A percentile compares a stretch with the other conserved stretches of the same genome.
Conservation (phyloP, 2,329 filamentous ascomycete species). For the Talaromyces sp. region DNA sequence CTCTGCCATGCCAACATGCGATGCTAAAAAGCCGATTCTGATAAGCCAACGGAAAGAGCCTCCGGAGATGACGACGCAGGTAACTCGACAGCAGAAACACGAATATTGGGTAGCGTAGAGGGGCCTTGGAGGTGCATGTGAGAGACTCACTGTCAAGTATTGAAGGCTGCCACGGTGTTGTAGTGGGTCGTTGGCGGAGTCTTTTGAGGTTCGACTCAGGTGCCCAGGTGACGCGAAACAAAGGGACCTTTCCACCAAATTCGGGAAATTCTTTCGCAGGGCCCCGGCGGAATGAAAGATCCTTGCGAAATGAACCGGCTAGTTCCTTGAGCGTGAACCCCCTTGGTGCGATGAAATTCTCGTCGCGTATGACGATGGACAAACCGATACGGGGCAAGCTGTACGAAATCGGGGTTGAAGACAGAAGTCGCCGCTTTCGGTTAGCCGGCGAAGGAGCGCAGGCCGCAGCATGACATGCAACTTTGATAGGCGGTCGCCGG, state of each 20-base stretch:
- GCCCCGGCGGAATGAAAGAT: conserved; percentile 15
- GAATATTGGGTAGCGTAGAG: background rate
- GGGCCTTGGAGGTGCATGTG: background rate
- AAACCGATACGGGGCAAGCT: conserved; percentile 25
- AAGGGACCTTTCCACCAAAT: conserved; percentile 19
- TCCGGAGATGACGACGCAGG: background rate
- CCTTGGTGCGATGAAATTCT: conserved; percentile 18
- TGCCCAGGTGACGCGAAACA: conserved; percentile 23
- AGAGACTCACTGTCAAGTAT: conserved; percentile 39
- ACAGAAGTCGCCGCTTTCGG: conserved; percentile 35
- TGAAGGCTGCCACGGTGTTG: conserved; percentile 37
- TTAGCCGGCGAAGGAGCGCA: conserved; percentile 25
- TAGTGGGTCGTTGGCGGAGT: conserved; percentile 17
- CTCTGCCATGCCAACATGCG: conserved; percentile 66
- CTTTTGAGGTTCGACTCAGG: conserved; percentile 24
- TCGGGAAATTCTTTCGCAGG: conserved; percentile 4
- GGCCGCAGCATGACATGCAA: conserved; percentile 5
- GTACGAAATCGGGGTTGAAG: conserved; percentile 26
- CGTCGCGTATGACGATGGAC: conserved; percentile 25
- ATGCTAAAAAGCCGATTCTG: conserved; percentile 30
- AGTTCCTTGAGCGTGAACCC: conserved; percentile 13
- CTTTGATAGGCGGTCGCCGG: conserved; percentile 9
- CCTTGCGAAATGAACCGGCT: conserved; percentile 10
- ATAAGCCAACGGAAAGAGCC: background rate
- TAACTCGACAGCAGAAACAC: background rate